Base-by-base conservation (phyloP, 768 basidiomycete genomes). In the Lentinula edodes region DNA sequence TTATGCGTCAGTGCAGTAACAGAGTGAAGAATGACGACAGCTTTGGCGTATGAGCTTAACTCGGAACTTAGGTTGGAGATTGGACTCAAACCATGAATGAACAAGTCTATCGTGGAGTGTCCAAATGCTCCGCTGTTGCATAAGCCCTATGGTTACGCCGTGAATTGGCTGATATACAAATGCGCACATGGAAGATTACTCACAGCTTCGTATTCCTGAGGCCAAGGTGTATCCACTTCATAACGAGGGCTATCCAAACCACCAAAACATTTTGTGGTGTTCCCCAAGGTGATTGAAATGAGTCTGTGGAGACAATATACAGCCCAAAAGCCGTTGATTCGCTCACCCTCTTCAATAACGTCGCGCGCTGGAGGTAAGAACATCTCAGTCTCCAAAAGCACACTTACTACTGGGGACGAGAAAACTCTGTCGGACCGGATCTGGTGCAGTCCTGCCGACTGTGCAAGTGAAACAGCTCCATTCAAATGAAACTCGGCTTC, bases 401-500 rank as follows among this genome's bases (percentile, higher is more conserved):
- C 38, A n/a, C 36, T 23, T 1, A 52, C 39, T 10, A 52, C 23
- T 34, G 59, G 50, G 9, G 48, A 51, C 8, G 39, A 32, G 45
- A 51, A 60, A n/a, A 42, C 28, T 20, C 59, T 52, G 46, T 50
- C 48, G 2, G 59, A 60, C 8, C 63, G 28, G 10, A 69, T 64
- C 28, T 62, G 62, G 52, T 78, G 68, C 23, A 77, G 54, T 32
- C 61, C 66, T 39, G 69, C 53, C 60, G 69, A 63, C 41, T 66
- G 55, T 5, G 62, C 70, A 35, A 78, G 52, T 1, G 68, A 65
- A 64, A 74, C 70, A 32, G 78, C 72, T 0, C 77, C 72, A 59
- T 73, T 72, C 46, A 72, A 71, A 54, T 71, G 70, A 60, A 79
- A 80, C 54, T 72, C 72, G 8, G 77, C 82, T 34, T 79, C 80